Conservation (phyloP, 1,139 yeast species). For the Hyphopichia burtonii region DNA sequence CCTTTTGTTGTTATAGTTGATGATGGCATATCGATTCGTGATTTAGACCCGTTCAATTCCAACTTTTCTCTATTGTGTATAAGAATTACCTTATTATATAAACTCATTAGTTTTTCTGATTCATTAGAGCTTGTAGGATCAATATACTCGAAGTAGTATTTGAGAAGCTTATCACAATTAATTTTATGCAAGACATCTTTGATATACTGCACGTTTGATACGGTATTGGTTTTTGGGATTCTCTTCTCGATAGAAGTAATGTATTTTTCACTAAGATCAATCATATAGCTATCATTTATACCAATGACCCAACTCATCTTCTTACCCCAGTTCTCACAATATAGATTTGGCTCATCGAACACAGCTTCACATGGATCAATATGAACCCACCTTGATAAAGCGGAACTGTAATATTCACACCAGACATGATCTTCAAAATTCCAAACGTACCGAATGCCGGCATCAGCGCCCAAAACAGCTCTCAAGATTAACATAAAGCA, state of each 20-base stretch:
- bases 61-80: constrained; percentile 20
- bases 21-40: constrained; percentile 8
- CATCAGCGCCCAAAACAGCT: constrained; percentile 54
- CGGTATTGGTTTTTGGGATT: constrained; percentile 49
- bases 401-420: constrained; percentile 80
- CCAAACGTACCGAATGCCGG: constrained; percentile 73
- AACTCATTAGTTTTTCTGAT: constrained; percentile 12
- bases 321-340: constrained; percentile 88
- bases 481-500: constrained; percentile 70
- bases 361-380: constrained; percentile 87
- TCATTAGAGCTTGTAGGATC: constrained; percentile 21
- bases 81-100: constrained; percentile 28
- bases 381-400: constrained; percentile 75
- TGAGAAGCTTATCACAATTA: constrained; percentile 30
- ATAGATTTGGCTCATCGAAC: constrained; percentile 75
- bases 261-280: constrained; percentile 72
- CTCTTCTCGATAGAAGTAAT: constrained; percentile 50
- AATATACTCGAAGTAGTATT: constrained; percentile 27
- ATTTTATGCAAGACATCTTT: constrained; percentile 30
- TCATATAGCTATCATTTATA: constrained; percentile 55
- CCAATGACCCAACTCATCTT: constrained; percentile 86
- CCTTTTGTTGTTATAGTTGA: constrained; percentile 32
- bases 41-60: constrained; percentile 6
- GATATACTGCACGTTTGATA: constrained; percentile 38
- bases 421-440: constrained; percentile 93